Base-by-base conservation (phyloP, 371 early-diverging fungal species). In the Encephalitozoon cuniculi region DNA sequence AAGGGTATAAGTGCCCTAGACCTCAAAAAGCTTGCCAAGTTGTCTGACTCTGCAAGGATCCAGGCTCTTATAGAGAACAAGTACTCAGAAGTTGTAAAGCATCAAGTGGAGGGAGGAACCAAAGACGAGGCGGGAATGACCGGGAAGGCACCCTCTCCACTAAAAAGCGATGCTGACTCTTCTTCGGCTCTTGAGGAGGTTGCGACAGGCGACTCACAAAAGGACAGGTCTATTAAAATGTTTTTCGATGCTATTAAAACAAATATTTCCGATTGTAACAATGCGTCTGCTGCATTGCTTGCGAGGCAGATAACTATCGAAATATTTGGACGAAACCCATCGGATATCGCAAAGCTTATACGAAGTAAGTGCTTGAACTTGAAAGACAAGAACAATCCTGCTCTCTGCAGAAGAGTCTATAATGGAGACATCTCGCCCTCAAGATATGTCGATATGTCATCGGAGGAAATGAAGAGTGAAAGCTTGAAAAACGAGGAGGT, bases 391-490 rank as follows among this genome's bases (percentile, higher is more conserved):
- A 67, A 71, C 23, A 84, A 86, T 66, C 73, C 69, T 30, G 66
- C 54, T 55, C 68, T 86, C 8, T 80, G 82, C 51, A 44, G 59
- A 9, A 51, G 54, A 11, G 74, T 86, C 4, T 84, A 86, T 65
- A 76, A 76, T 28, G 79, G 80, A 23, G 55, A 65, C 8, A 78
- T 86, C 5, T 68, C 37, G 4, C 74, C 75, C n/a, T 64, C 72
- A 7, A 65, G 64, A 53, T 86, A 82, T 75, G 69, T 84, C 30
- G 46, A 51, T 18, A 84, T 86, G 84, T 46, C 76, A 5, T 11
- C 37, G 1, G 83, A 81, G 21, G 84, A 86, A 43, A 86, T 84
- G 86, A 83, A 83, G 71, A 76, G 78, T 30, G 67, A 82, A 49
- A 72, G 73, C 30, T 39, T 81, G 23, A 79, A 77, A 40, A 71